Base-by-base conservation (phyloP, 2,329 filamentous ascomycete species). In the Fusarium mexicanum region DNA sequence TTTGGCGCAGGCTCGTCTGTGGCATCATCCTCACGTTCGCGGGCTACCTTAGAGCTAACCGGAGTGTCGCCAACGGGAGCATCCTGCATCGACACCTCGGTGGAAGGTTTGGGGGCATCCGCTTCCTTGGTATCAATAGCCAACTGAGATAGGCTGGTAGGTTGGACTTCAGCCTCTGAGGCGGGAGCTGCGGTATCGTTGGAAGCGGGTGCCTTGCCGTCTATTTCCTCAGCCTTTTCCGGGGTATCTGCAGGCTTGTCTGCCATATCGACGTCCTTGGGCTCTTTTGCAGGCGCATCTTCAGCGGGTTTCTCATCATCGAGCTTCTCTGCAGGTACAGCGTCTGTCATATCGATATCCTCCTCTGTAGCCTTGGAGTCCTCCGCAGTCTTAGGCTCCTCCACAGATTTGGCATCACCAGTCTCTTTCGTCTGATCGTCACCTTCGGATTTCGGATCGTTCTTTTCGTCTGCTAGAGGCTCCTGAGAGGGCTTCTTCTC, bases 11-110 rank as follows among this genome's bases (percentile, higher is more conserved):
- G 94, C 73, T 94, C 89, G 17, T 81, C 81, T 20, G 84, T 84
- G 2, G 86, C 85, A 73, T 97, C 94, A 9, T 94, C 91, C 67
- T 97, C 94, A 20, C 95, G 91, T 75, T 92, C 92, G 17, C 94
- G 91, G 4, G 94, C 87, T 18, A 92, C 80, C 83, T 95, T 96
- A 41, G 84, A 83, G 4, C 85, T 54, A 31, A 33, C 84, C 0
- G 87, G 85, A 4, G 48, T 41, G 26, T 76, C 69, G 8, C 26
- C 40, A 41, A 53, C 20, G 6, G 75, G 75, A 9, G 84, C 88
- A 71, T 91, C 89, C n/a, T 81, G 79, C 88, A 90, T 90, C 46
- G 85, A 81, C 17, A 87, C 82, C 65, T 90, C 88, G 10, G 78
- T 77, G 6, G 81, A 79, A 6, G 79, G 72, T 29, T 79, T 74